Percentiles rank a stretch among this genome's conserved stretches.
Conservation (phyloP, 2,329 filamentous ascomycete genomes). For the Peltaster fructicola region DNA sequence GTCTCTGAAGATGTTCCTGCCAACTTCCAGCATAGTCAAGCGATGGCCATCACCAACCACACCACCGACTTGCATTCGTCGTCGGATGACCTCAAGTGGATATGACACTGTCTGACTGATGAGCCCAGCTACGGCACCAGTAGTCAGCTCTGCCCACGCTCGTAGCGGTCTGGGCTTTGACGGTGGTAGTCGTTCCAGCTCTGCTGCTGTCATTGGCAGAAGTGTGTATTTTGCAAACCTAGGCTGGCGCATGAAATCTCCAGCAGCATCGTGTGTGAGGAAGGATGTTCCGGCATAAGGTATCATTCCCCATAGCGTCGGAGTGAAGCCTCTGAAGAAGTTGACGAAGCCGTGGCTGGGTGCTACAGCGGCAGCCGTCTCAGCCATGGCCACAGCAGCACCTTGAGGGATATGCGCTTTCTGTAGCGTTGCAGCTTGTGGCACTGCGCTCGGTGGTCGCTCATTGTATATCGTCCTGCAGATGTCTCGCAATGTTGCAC, state of each 20-base stretch:
- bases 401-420: not conserved
- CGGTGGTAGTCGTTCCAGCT: slow-evolving; percentile 20
- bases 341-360: slow-evolving; percentile 60
- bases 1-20: slow-evolving; percentile 55
- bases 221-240: slow-evolving; percentile 56
- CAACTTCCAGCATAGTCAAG: slow-evolving; percentile 63
- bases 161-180: slow-evolving; percentile 52
- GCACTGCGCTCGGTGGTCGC: slow-evolving; percentile 25
- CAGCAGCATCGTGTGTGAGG: slow-evolving; percentile 78
- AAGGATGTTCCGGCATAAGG: slow-evolving; percentile 95
- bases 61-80: slow-evolving; percentile 91
- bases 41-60: slow-evolving; percentile 80
- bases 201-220: slow-evolving; percentile 38
- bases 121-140: slow-evolving; percentile 72
- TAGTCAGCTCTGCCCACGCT: slow-evolving; percentile 70
- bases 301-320: slow-evolving; percentile 84
- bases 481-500: slow-evolving; percentile 56
- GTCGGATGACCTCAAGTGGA: slow-evolving; percentile 77
- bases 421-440: not conserved
- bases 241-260: slow-evolving; percentile 62
- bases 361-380: slow-evolving; percentile 27
- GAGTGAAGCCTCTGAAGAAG: slow-evolving; percentile 87
- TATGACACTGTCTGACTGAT: slow-evolving; percentile 87
- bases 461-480: slow-evolving; percentile 79
- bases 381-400: slow-evolving; percentile 6